Conservation (phyloP, 768 basidiomycete species). For the Pisolithus orientalis region DNA sequence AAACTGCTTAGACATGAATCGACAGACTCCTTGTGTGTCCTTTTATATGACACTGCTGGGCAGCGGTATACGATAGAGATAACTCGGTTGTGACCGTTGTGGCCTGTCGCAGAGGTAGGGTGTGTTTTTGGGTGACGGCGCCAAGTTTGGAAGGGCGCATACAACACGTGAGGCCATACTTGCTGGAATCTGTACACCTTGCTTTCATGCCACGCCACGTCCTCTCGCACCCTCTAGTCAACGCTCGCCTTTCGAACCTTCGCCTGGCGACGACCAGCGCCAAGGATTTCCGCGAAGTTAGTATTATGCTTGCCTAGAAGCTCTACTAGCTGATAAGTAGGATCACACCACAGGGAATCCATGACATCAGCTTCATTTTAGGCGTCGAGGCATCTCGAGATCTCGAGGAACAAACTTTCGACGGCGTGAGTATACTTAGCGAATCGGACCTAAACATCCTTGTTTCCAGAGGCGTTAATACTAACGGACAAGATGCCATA, state of each 20-base stretch:
- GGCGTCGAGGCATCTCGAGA: slow-evolving; percentile 78
- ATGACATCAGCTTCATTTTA: slow-evolving; percentile 68
- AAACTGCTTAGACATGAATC: too few relatives aligned
- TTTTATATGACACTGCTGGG: too few relatives aligned
- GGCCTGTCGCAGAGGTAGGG: not conserved
- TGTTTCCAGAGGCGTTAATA: not conserved
- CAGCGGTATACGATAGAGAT: too few relatives aligned
- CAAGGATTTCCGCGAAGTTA: slow-evolving; percentile 77
- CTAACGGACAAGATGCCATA: not conserved
- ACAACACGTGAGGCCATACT: not conserved
- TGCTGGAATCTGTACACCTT: not conserved
- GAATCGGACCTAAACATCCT: slow-evolving; percentile 1
- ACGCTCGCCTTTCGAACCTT: slow-evolving; percentile 66
- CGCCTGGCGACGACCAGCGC: slow-evolving; percentile 52
- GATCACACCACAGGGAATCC: slow-evolving; percentile 50
- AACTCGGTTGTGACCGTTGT: too few relatives aligned
- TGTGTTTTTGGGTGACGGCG: not conserved
- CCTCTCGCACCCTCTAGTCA: slow-evolving; percentile 66
- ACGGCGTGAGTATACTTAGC: slow-evolving; percentile 45
- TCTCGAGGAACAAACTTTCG: slow-evolving; percentile 55
- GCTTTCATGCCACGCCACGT: slow-evolving; percentile 39
- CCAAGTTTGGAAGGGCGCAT: not conserved
- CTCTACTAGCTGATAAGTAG: not conserved
- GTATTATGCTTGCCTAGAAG: not conserved
- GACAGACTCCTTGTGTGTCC: too few relatives aligned